Evolutionary conservation across 31 red algal genomes (phyloP).

Genomic region (Odonthalia washingtoniensis): DNA sequence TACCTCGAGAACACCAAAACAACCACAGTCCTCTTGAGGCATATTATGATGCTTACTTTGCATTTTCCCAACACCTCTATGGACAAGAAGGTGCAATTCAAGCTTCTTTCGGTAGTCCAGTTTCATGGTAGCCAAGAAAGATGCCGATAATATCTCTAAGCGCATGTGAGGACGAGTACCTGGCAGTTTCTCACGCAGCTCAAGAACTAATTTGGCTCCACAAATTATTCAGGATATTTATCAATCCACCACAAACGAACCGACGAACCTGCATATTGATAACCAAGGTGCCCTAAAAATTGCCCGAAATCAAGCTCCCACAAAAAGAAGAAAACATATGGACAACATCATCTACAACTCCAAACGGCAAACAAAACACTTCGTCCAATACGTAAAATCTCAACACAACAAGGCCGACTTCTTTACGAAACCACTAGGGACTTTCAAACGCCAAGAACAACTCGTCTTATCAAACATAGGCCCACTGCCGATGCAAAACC

Average conservation of each 20-base stretch:
- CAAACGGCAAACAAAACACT: background rate
- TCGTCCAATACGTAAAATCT: no score
- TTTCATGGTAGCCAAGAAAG: conserved; percentile 9
- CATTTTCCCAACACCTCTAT: background rate
- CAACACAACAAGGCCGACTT: no score
- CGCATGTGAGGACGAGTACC: conserved; percentile 36
- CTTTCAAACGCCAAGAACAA: no score
- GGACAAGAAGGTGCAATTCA: background rate
- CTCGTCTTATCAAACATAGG: no score
- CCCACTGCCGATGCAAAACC: no score
- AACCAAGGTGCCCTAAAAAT: background rate
- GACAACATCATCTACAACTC: conserved; percentile 12
- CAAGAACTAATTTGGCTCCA: conserved; percentile 15
- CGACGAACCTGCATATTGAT: conserved; percentile 7
- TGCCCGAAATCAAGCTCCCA: conserved; percentile 1
- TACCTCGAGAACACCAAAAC: conserved; percentile 11
- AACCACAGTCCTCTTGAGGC: background rate
- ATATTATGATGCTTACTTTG: conserved; percentile 18
- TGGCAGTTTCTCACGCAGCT: conserved; percentile 18
- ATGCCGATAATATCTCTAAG: background rate
- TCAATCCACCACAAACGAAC: background rate
- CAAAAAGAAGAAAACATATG: background rate
- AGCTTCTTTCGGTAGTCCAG: background rate
- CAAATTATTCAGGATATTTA: background rate
- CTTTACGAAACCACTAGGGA: no score